A percentile compares a stretch with the other conserved stretches of the same genome.
Evolutionary conservation across 768 basidiomycete species (phyloP).

Genomic region (Rhizopogon salebrosus): DNA sequence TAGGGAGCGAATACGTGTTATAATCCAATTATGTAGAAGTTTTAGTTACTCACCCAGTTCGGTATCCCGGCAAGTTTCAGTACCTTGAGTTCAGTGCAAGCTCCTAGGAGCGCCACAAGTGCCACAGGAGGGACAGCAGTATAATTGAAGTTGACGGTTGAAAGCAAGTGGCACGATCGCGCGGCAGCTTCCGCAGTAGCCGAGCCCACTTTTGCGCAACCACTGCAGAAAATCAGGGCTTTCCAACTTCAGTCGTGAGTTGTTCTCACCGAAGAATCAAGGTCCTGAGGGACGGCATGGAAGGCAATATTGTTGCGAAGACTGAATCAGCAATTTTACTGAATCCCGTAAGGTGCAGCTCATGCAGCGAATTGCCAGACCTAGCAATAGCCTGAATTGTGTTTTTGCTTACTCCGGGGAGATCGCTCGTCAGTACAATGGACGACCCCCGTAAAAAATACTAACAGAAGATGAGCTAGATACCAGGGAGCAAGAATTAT

Average conservation of each 20-base stretch:
- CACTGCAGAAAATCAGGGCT: conserved; percentile 32
- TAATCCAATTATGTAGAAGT: background rate
- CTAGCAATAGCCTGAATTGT: conserved; percentile 43
- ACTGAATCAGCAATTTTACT: conserved; percentile 44
- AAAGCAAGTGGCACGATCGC: conserved; percentile 37
- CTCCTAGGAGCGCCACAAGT: conserved; percentile 35
- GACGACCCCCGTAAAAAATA: conserved; percentile 54
- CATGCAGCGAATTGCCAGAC: conserved; percentile 29
- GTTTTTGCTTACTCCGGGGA: conserved; percentile 47
- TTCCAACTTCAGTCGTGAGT: background rate
- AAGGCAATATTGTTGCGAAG: conserved; percentile 46
- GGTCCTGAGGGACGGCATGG: conserved; percentile 38
- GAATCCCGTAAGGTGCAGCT: conserved; percentile 49
- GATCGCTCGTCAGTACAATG: conserved; percentile 39
- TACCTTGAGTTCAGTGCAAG: conserved; percentile 40
- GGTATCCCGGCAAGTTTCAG: conserved; percentile 60
- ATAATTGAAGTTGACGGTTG: conserved; percentile 52
- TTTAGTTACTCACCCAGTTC: conserved; percentile 45
- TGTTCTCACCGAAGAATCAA: conserved; percentile 50
- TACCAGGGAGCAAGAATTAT: background rate
- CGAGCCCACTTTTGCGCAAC: conserved; percentile 52
- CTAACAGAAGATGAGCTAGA: conserved; percentile 26
- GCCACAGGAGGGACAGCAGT: conserved; percentile 49
- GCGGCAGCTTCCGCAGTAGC: conserved; percentile 42
- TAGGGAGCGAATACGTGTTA: conserved; percentile 16